phyloP scores from a whole-genome alignment of 768 basidiomycete genomes.

The Mycena crocata region DNA sequence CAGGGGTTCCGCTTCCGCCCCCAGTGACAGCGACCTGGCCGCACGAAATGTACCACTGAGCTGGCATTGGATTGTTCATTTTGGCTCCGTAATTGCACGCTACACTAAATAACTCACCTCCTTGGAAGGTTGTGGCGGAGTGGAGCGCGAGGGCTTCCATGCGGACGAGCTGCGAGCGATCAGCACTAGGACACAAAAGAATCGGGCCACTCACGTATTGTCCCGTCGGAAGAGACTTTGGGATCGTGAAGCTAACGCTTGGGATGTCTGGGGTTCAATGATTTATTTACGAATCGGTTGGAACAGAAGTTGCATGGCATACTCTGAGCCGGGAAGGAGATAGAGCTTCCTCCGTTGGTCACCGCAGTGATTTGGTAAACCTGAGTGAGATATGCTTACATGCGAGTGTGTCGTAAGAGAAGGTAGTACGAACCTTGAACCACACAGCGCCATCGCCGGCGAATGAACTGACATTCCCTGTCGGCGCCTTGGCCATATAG shows the following conservation, averaged over 20 bases:
- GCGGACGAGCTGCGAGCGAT: slow-evolving; percentile 46
- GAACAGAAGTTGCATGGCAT: not conserved
- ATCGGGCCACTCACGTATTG: slow-evolving; percentile 42
- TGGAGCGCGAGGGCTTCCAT: slow-evolving; percentile 60
- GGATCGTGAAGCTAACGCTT: slow-evolving; percentile 51
- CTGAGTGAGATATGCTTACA: slow-evolving; percentile 40
- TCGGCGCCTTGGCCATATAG: slow-evolving; percentile 60
- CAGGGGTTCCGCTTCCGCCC: slow-evolving; percentile 52
- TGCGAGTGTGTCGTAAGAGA: slow-evolving; percentile 13
- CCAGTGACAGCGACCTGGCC: slow-evolving; percentile 54
- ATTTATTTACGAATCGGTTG: not conserved
- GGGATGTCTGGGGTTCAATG: slow-evolving; percentile 34
- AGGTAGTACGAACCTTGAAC: slow-evolving; percentile 51
- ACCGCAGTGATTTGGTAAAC: slow-evolving; percentile 56
- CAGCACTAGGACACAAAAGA: not conserved
- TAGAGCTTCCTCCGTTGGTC: slow-evolving; percentile 58
- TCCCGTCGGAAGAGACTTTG: slow-evolving; percentile 51
- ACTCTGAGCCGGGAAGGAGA: slow-evolving; percentile 60
- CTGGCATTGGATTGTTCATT: slow-evolving; percentile 13
- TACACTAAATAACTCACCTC: slow-evolving; percentile 44
- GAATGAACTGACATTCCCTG: slow-evolving; percentile 49
- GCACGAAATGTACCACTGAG: slow-evolving; percentile 52
- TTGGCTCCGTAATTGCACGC: not conserved
- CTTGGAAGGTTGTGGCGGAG: slow-evolving; percentile 50
- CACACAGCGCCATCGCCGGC: slow-evolving; percentile 60